Percentiles rank a stretch among this genome's conserved stretches.
Conservation (phyloP, 2,329 filamentous ascomycete species). For the Microcyclospora pomicola region DNA sequence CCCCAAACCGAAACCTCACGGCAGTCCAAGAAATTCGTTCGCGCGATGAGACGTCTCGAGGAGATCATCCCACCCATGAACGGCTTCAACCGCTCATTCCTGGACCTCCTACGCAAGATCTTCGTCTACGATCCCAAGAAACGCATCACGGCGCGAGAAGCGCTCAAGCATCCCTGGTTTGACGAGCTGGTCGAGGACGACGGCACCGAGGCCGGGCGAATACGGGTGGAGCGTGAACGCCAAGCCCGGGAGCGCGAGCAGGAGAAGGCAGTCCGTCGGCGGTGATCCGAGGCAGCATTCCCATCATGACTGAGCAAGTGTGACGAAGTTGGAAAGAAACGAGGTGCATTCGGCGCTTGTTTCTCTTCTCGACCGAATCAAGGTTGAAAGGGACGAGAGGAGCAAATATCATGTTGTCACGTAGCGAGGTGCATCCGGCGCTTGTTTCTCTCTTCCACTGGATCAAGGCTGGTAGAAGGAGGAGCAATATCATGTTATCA, state of each 20-base stretch:
- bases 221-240: constrained; percentile 24
- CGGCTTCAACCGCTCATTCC: constrained; percentile 48
- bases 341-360: too few species aligned
- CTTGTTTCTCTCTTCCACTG: too few species aligned
- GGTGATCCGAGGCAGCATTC: neutral
- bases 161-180: constrained; percentile 54
- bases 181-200: constrained; percentile 50
- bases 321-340: too few species aligned
- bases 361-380: too few species aligned
- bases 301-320: too few species aligned
- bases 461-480: too few species aligned
- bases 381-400: too few species aligned
- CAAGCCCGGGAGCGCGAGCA: constrained; percentile 3
- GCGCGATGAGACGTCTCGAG: constrained; percentile 49
- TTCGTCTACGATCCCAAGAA: constrained; percentile 54
- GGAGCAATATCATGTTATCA: too few species aligned
- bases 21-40: constrained; percentile 51
- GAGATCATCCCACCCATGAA: constrained; percentile 47
- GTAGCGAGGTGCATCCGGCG: too few species aligned
- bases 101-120: constrained; percentile 48
- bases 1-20: constrained; percentile 49
- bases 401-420: too few species aligned
- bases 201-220: constrained; percentile 49
- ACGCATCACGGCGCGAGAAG: constrained; percentile 50
- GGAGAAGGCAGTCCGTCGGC: neutral